Evolutionary conservation across 2,329 filamentous ascomycete species (phyloP).

Genomic region (Massarina eburnea): DNA sequence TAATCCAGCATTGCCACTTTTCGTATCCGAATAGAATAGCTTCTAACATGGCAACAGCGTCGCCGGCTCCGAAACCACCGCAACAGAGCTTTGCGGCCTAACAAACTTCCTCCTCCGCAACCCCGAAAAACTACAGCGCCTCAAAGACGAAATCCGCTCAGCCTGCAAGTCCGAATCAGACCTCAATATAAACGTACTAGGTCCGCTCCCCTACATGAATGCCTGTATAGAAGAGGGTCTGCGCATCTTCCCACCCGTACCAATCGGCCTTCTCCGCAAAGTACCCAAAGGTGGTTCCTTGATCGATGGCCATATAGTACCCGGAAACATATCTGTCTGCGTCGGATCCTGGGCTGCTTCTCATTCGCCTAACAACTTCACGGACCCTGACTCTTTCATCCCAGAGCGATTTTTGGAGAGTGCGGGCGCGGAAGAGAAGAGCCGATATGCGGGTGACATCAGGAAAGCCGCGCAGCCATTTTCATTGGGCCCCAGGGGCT

Average conservation of each 20-base stretch:
- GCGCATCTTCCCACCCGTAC: slow-evolving; percentile 50
- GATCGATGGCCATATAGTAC: slow-evolving; percentile 43
- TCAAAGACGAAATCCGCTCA: slow-evolving; percentile 29
- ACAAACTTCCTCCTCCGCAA: slow-evolving; percentile 34
- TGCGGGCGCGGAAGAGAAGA: slow-evolving; percentile 10
- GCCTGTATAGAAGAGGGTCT: slow-evolving; percentile 52
- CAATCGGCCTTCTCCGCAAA: slow-evolving; percentile 43
- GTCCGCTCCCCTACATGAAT: slow-evolving; percentile 44
- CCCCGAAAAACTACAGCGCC: slow-evolving; percentile 21
- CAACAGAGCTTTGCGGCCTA: slow-evolving; percentile 35
- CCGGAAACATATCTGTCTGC: slow-evolving; percentile 31
- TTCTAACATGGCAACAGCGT: slow-evolving; percentile 15
- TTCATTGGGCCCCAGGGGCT: slow-evolving; percentile 31
- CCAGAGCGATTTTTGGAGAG: slow-evolving; percentile 40
- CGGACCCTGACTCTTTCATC: slow-evolving; percentile 33
- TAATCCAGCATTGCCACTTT: not conserved
- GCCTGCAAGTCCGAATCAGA: slow-evolving; percentile 31
- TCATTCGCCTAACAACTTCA: slow-evolving; percentile 36
- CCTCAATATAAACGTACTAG: slow-evolving; percentile 35
- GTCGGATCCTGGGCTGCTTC: slow-evolving; percentile 32
- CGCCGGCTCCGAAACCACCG: slow-evolving; percentile 39
- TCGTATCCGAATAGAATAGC: not conserved
- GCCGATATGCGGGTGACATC: slow-evolving; percentile 20
- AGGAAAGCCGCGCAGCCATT: slow-evolving; percentile 37
- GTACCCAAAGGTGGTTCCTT: slow-evolving; percentile 39